A percentile compares a stretch with the other conserved stretches of the same genome.
Evolutionary conservation across 192 early-diverging fungal species (phyloP).

Genomic region (Radiomyces spectabilis): DNA sequence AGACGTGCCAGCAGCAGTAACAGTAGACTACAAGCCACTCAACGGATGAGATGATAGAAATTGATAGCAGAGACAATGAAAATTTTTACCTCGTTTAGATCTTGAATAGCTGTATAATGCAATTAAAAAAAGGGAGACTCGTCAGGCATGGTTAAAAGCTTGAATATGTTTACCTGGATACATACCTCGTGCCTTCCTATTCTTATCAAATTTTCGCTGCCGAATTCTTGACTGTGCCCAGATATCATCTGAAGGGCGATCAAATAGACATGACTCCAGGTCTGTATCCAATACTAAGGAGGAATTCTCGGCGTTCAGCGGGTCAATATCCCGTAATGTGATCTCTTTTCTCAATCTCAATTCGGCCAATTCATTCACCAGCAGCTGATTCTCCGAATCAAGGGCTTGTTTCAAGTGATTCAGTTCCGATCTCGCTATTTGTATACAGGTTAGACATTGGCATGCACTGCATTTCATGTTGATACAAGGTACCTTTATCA

Average conservation of each 20-base stretch:
- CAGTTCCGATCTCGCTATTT: constrained; percentile 2
- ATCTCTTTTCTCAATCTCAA: constrained; percentile 6
- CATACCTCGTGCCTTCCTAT: constrained; percentile 1
- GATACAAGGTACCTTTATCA: constrained; percentile 3
- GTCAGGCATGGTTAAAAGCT: not conserved
- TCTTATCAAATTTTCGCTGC: constrained; percentile 5
- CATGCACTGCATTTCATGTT: no score
- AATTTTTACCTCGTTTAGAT: constrained; percentile 13
- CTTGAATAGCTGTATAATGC: not conserved
- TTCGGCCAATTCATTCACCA: constrained; percentile 24
- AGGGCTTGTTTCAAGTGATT: constrained; percentile 12
- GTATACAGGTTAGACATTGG: no score
- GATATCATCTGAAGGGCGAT: constrained; percentile 1
- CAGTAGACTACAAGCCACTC: no score
- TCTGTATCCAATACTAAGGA: not conserved
- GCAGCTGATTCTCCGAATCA: constrained; percentile 15
- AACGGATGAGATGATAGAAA: no score
- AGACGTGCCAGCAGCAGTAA: no score
- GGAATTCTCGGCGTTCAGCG: not conserved
- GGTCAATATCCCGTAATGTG: not conserved
- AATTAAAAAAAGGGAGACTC: not conserved
- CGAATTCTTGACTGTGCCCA: constrained; percentile 16
- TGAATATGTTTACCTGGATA: not conserved
- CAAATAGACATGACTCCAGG: not conserved
- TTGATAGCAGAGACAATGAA: not conserved